Base-by-base conservation (phyloP, 2,329 filamentous ascomycete species). In the Alternaria infectoria region DNA sequence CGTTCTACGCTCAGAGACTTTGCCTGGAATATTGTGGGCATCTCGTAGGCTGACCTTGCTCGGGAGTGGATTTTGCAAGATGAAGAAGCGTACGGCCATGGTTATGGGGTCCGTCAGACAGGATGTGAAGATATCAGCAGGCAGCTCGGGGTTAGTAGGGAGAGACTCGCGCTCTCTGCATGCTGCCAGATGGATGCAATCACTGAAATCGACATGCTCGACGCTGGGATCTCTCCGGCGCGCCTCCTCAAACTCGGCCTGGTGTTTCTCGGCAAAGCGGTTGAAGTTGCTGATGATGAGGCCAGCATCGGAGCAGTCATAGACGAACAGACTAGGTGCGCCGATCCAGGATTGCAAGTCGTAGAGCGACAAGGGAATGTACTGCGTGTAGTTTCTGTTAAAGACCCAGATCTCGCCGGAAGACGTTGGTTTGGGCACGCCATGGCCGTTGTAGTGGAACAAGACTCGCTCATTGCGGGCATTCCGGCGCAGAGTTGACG, bases 391-490 rank as follows among this genome's bases (percentile, higher is more conserved):
- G 70, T 93, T 98, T 72, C 96, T 95, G 81, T 99, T 99, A 80
- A 99, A 99, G 6, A 98, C 96, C 96, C 96, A 99, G 19, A 99
- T 97, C 80, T 99, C 96, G 13, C 96, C 96, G 5, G 95, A 97
- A 4, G 92, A 89, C 1, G 96, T 99, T 4, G 96, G 96, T 75
- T 97, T 93, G 2, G 96, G 96, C 11, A 99, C 96, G 50, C 96
- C 96, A 79, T 99, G 96, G 15, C 96, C 96, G 74, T 99, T 99
- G 85, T 99, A 99, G 78, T 99, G 96, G 73, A 99, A 93, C n/a
- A 99, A 84, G 2, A 99, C 93, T 54, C 96, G 87, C 82, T 99
- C 96, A 62, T 97, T 94, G 80, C 97, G 97, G 52, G 96, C 95
- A 76, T 97, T 97, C 66, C 93, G 88, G 30, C 96, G 89, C 28